Conservation (phyloP, 345 rosid genomes). For the Barbarea vulgaris region DNA sequence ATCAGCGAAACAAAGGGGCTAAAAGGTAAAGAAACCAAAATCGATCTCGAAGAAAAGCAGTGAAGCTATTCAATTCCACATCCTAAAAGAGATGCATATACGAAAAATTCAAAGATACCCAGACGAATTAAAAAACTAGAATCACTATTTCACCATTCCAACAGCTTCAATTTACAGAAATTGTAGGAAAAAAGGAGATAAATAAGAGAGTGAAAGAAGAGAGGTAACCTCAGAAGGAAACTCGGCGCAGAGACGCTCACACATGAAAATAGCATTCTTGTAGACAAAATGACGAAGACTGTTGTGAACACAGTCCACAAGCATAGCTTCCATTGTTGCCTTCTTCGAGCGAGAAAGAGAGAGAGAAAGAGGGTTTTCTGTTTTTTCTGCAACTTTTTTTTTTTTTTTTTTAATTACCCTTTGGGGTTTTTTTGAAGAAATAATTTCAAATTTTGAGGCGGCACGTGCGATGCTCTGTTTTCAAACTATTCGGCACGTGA, state of each 20-base stretch:
- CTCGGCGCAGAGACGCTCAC: conserved; percentile 99
- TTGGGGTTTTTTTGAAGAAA: conserved; percentile 13
- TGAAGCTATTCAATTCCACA: conserved; percentile 16
- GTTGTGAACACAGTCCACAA: conserved; percentile 73
- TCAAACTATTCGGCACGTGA: conserved; percentile 36
- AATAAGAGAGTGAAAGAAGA: not conserved
- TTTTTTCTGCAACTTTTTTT: conserved; percentile 32
- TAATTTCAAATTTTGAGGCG: conserved; percentile 35
- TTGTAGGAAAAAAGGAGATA: not conserved
- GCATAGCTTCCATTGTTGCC: conserved; percentile 84
- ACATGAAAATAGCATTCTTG: conserved; percentile 89
- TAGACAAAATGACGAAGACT: conserved; percentile 85
- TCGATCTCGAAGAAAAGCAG: conserved; percentile 39
- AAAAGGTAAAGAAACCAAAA: conserved; percentile 24
- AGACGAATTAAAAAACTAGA: not conserved
- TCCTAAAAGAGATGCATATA: not conserved
- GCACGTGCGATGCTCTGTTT: conserved; percentile 41
- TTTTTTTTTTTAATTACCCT: conserved; percentile 13
- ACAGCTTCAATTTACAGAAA: conserved; percentile 28
- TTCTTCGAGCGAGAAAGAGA: conserved; percentile 23
- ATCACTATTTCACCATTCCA: not conserved
- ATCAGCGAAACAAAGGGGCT: conserved; percentile 14
- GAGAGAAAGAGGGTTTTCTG: conserved; percentile 34
- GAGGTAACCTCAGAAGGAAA: conserved; percentile 89
- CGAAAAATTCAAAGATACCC: not conserved